A percentile compares a stretch with the other conserved stretches of the same genome.
Conservation (phyloP, 805 yeast species). For the Nakazawaea peltata region DNA sequence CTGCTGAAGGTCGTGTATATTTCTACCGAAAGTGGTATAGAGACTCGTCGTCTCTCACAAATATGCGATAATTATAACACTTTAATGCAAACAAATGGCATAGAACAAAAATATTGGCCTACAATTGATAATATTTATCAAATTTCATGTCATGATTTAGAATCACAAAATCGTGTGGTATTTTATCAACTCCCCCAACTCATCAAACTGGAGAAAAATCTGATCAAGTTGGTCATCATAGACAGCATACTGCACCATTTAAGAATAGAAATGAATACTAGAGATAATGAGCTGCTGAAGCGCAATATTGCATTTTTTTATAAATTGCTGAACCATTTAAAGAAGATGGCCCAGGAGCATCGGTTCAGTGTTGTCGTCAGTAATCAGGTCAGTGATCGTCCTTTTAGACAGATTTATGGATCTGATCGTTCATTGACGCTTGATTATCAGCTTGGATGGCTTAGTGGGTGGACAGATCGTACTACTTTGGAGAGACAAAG, state of each 20-base stretch:
- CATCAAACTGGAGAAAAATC: constrained; percentile 24
- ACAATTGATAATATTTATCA: constrained; percentile 35
- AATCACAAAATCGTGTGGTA: constrained; percentile 65
- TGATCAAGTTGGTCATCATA: constrained; percentile 51
- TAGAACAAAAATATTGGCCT: constrained; percentile 21
- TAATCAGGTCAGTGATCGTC: constrained; percentile 73
- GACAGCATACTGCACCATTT: constrained; percentile 85
- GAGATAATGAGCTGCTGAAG: constrained; percentile 24
- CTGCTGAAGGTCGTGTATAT: constrained; percentile 52
- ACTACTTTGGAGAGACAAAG: constrained; percentile 24
- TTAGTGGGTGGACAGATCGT: constrained; percentile 64
- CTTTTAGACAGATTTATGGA: constrained; percentile 24
- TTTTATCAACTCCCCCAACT: constrained; percentile 62
- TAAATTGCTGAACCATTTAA: constrained; percentile 37
- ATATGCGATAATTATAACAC: constrained; percentile 23
- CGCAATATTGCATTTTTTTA: constrained; percentile 34
- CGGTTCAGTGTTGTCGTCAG: constrained; percentile 60
- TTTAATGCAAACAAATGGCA: constrained; percentile 26
- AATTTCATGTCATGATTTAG: constrained; percentile 58
- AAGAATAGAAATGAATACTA: constrained; percentile 46
- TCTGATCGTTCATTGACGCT: constrained; percentile 30
- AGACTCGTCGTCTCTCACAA: constrained; percentile 55
- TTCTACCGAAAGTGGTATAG: constrained; percentile 69
- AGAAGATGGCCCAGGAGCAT: constrained; percentile 36
- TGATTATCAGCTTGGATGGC: constrained; percentile 65